Evolutionary conservation across 495 filamentous ascomycete genomes (phyloP), one percentile per base, ranked within the genome.

Genomic region (Bombardia bombarda): DNA sequence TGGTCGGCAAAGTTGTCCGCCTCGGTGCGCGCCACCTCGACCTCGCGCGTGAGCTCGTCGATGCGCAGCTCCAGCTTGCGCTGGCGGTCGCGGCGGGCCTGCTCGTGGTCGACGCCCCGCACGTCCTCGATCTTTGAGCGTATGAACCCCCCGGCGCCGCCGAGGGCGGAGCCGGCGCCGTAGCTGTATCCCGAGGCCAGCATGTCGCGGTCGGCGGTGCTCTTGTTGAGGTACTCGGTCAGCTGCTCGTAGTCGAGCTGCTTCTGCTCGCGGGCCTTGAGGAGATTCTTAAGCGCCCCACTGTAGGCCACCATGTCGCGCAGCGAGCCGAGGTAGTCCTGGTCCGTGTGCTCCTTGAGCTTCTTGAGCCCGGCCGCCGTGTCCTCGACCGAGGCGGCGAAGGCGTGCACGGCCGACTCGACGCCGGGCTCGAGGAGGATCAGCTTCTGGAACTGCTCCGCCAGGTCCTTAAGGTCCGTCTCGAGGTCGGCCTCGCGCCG

Each of bases 161-260:
- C 77, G 5, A 80, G 55, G 6, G 72, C 65, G 7, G 59, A 54
- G 6, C 75, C 74, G 9, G 75, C 79, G 21, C 78, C 70, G 35
- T 78, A 75, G 43, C 76, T 74, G 20, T 75, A 77, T 20, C 67
- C 75, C 14, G 79, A 78, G 4, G 86, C 84, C 10, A 98, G 80
- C 22, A 75, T 75, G 63, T 98, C 93, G 32, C 90, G 81, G 57
- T 98, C 92, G n/a, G 77, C 66, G 7, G 84, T 83, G 2, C 86
- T 83, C 56, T 93, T 93, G 67, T 82, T 84, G 43, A 95, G 86
- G 62, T 97, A 97, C 54, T 95, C 90, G 17, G 88, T 94, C 22
- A 97, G 72, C 31, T 85, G 92, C 66, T 98, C 92, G 58, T 90
- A 95, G 65, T 98, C 92, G 32, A 97, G 82, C 58, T 98, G 92